phyloP scores from a whole-genome alignment of 2,329 filamentous ascomycete genomes.

The Stromatinia cepivora region DNA sequence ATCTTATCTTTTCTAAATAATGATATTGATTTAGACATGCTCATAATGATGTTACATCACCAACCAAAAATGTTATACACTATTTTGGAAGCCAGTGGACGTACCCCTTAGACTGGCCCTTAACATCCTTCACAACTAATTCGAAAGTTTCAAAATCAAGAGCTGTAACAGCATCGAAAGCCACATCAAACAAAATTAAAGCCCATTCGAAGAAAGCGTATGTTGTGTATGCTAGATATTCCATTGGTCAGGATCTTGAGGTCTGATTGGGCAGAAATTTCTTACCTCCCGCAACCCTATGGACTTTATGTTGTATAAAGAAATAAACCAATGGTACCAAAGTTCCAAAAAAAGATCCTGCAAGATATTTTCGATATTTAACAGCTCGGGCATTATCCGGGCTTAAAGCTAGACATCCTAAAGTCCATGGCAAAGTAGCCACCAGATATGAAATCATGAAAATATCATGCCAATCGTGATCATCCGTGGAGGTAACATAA shows the following conservation, averaged over 20 bases:
- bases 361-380: conserved; percentile 85
- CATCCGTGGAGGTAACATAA: conserved; percentile 96
- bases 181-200: conserved; percentile 91
- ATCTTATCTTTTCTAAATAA: conserved; percentile 45
- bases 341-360: conserved; percentile 83
- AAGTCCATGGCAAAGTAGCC: conserved; percentile 90
- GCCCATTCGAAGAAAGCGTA: conserved; percentile 99
- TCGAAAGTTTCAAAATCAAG: conserved; percentile 90
- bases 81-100: conserved; percentile 94
- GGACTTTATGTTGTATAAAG: conserved; percentile 98
- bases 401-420: conserved; percentile 85
- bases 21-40: conserved; percentile 39
- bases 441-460: conserved; percentile 99
- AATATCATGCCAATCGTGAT: conserved; percentile 98
- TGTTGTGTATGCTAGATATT: conserved; percentile 77
- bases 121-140: conserved; percentile 82
- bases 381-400: conserved; percentile 79
- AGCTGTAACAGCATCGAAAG: conserved; percentile 91
- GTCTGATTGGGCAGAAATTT: background rate
- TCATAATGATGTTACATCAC: conserved; percentile 35
- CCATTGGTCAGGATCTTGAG: conserved; percentile 3
- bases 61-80: conserved; percentile 50
- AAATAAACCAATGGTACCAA: conserved; percentile 91
- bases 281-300: conserved; percentile 88
- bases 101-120: conserved; percentile 95